Evolutionary conservation across 228 moss, liverwort and hornwort species (phyloP), one percentile per base, ranked within the genome.

Genomic region (Sphagnum fallax): DNA sequence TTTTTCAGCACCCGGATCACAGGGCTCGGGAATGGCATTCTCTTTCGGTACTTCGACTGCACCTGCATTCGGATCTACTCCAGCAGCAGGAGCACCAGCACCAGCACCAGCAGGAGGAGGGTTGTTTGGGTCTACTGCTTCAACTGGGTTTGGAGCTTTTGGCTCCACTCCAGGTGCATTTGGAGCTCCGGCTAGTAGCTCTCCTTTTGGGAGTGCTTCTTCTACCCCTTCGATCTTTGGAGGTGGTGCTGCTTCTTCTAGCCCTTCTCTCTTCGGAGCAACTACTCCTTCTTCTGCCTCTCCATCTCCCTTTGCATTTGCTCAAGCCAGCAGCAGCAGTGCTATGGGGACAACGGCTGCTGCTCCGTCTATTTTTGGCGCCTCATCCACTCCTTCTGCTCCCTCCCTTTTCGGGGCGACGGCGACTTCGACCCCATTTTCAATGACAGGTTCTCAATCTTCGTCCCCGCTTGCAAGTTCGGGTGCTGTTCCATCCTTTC

Each of bases 1-100:
- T 63, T 77, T 82, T 48, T 50, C 47, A 11, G 76, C 63, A 12
- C 57, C 78, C 9, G 12, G 55, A 6, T 75, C 84, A 47, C 67
- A 75, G 68, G 66, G 76, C 62, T 47, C 77, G 66, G 51, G 79
- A 18, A 62, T 75, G 48, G 70, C 81, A 52, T 85, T 81, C 49
- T 82, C 85, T 3, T 79, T 85, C 5, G 85, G 81, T 6, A 75
- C 81, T 4, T 62, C 81, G 9, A 70, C 71, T 6, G 50, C 70
- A 16, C 49, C 75, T 11, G 79, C 71, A 48, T 67, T 67, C 8
- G 67, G 67, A 67, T 67, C 67, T 16, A 67, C 67, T 8, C 51
- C 67, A 15, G 5, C 67, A 15, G 10, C 66, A 6, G 14, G 51
- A 67, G 16, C 66, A 15, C 4, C 66, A 6, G 6, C 67, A 52